Evolutionary conservation across 2,329 filamentous ascomycete species (phyloP).

Genomic region (Elsinoe arachidis): DNA sequence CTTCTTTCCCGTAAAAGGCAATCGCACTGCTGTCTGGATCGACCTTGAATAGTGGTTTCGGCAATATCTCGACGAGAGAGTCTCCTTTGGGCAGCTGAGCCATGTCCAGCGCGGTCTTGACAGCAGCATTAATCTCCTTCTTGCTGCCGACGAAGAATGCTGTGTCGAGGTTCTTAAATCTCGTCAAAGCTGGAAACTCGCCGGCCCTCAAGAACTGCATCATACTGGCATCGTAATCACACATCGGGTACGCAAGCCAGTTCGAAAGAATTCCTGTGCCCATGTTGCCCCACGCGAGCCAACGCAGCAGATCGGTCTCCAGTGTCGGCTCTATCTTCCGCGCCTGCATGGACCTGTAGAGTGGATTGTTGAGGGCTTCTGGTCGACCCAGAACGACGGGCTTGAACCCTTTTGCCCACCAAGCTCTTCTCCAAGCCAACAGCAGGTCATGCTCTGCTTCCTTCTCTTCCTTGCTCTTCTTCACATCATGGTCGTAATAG

Average conservation of each 20-base stretch:
- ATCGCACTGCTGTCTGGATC: constrained; percentile 59
- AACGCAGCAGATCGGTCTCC: constrained; percentile 66
- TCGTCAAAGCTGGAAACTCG: constrained; percentile 63
- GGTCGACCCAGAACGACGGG: constrained; percentile 70
- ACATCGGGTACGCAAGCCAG: constrained; percentile 79
- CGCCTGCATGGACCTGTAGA: constrained; percentile 62
- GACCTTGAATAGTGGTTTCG: constrained; percentile 52
- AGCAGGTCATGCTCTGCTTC: constrained; percentile 72
- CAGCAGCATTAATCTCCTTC: constrained; percentile 34
- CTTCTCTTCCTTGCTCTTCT: constrained; percentile 54
- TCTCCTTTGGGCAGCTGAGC: constrained; percentile 53
- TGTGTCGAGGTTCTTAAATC: constrained; percentile 62
- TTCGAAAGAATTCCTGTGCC: constrained; percentile 72
- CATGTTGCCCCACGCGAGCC: constrained; percentile 92
- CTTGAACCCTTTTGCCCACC: constrained; percentile 90
- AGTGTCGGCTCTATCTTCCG: constrained; percentile 53
- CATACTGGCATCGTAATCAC: constrained; percentile 59
- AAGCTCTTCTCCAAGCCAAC: constrained; percentile 81
- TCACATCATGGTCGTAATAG: constrained; percentile 67
- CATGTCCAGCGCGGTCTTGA: constrained; percentile 34
- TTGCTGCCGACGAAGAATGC: constrained; percentile 67
- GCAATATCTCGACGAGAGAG: constrained; percentile 54
- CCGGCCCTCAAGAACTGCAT: constrained; percentile 66
- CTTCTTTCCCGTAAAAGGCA: constrained; percentile 64
- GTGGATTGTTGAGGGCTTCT: constrained; percentile 75